Evolutionary conservation across 2,329 filamentous ascomycete genomes (phyloP), one percentile per base, ranked within the genome.

Genomic region (Phaeomoniella chlamydospora): DNA sequence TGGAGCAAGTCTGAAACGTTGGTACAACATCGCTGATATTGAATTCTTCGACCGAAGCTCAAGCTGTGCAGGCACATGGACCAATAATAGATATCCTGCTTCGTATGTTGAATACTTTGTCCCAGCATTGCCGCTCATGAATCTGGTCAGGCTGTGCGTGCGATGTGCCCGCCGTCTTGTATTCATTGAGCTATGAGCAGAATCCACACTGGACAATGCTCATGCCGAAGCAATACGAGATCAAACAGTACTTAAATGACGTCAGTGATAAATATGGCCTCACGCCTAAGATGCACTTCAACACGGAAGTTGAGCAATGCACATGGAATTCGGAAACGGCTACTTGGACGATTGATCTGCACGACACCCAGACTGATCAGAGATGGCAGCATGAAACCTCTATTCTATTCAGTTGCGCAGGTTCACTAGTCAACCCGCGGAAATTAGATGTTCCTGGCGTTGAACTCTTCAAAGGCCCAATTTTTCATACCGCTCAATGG

Each of bases 11-110:
- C 51, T 80, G 35, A 70, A 73, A 45, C 57, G 70, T 13, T 65
- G 65, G 50, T 63, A 77, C 30, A 65, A 63, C 18, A 72, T 73
- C 37, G 65, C 67, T 41, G 71, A 77, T 40, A 65, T 79, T 44
- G 58, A 60, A 17, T 64, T 80, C 47, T 78, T 77, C 40, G 76
- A 80, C 15, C 60, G 68, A 10, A 59, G 72, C 41, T 54, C 59
- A 3, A 64, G 65, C 3, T 59, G 77, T 31, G 75, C 75, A 18
- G 76, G 76, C 5, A 78, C 74, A 1, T 80, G 76, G 76, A 66
- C 64, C 52, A 65, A 66, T 31, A 80, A 78, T 49, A 58, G 63
- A 18, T 80, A 80, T 50, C 74, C 22, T 13, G 22, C n/a, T n/a
- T n/a, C n/a, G n/a, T n/a, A n/a, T n/a, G n/a, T n/a, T n/a, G n/a